Evolutionary conservation across 768 basidiomycete genomes (phyloP), one percentile per base, ranked within the genome.

Genomic region (Tubosaeta brunneosetosa): DNA sequence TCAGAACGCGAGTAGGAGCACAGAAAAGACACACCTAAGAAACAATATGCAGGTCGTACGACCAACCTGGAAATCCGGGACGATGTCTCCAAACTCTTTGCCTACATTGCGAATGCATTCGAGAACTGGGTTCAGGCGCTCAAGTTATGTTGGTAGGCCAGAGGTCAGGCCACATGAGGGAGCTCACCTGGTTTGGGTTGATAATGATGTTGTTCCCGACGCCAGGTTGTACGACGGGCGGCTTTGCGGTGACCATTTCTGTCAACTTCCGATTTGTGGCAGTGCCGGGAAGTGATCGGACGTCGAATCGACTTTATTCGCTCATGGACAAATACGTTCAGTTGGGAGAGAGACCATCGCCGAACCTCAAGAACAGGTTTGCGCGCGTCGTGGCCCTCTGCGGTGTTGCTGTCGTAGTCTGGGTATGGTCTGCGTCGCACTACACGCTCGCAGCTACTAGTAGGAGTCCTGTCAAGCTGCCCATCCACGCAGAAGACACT

Each of bases 11-110:
- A 32, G 25, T 16, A 16, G 14, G 7, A 3, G 44, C 13, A 42
- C 11, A 17, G 5, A 22, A 26, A 34, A 34, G 0, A 19, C 60
- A 51, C 38, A 88, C 97, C 93, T 95, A 50, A 99, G 79, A 66
- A 88, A 99, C 22, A 99, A 71, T 10, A 94, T 88, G 17, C 94
- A 89, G 2, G 93, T 94, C 26, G 94, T 97, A 19, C 86, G 78
- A 19, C 97, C 97, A 16, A 99, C 94, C 67, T 97, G 94, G 68
- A 90, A 99, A 70, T 99, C 97, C 22, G 87, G 84, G 16, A 88
- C 77, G 54, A 98, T 94, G 63, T 98, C 94, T 0, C 91, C 91
- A 61, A 91, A 97, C 67, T 98, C 94, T 70, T 93, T 94, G 2
- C 88, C 83, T 3, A 97, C 88, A 70, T 91, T 91, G 55, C 86